Evolutionary conservation across 371 early-diverging fungal species (phyloP).

Genomic region (Mortierella sp.): DNA sequence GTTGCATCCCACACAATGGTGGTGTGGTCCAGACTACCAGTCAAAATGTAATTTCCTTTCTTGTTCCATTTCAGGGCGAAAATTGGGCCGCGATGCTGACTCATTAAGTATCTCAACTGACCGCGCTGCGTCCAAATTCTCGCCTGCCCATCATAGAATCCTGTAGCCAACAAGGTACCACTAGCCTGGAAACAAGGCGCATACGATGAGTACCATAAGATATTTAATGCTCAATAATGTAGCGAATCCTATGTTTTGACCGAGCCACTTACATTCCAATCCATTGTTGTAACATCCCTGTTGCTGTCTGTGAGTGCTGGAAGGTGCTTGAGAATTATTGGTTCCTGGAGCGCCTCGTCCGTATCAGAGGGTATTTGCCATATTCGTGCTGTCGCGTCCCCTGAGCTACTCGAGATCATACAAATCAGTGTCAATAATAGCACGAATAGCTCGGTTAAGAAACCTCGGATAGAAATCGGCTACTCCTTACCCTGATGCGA

Average conservation of each 20-base stretch:
- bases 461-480: too few species aligned
- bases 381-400: constrained; percentile 88
- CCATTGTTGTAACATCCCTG: constrained; percentile 86
- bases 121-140: constrained; percentile 86
- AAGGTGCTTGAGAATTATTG: constrained; percentile 69
- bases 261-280: constrained; percentile 84
- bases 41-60: constrained; percentile 79
- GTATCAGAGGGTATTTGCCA: constrained; percentile 73
- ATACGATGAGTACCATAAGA: background rate
- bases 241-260: background rate
- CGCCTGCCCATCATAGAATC: constrained; percentile 90
- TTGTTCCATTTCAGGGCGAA: constrained; percentile 91
- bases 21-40: constrained; percentile 84
- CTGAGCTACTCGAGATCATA: constrained; percentile 60
- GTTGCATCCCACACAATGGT: constrained; percentile 89
- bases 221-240: background rate
- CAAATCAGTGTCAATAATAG: background rate
- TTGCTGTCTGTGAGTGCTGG: constrained; percentile 63
- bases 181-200: constrained; percentile 61
- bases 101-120: constrained; percentile 74
- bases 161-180: constrained; percentile 89
- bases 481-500: constrained; percentile 86
- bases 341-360: constrained; percentile 52
- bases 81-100: constrained; percentile 84
- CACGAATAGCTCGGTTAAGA: background rate